A percentile compares a stretch with the other conserved stretches of the same genome.
phyloP scores from a whole-genome alignment of 1,139 yeast genomes.

The Hemisphaericaspora xylofermentans region DNA sequence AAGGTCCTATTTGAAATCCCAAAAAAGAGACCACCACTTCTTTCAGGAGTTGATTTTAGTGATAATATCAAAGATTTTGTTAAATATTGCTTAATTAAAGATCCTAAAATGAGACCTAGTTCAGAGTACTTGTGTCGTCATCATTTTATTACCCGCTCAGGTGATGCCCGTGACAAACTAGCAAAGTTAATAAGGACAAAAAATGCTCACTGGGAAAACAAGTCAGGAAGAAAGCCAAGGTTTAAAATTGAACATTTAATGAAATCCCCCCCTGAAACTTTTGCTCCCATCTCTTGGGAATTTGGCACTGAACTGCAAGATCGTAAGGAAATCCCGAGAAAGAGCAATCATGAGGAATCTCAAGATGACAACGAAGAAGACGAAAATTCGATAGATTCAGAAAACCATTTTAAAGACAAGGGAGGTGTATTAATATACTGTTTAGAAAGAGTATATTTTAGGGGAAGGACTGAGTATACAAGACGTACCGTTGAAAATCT shows the following conservation, averaged over 20 bases:
- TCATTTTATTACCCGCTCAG: conserved; percentile 37
- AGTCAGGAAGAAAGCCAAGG: conserved; percentile 11
- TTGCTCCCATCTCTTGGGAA: conserved; percentile 3
- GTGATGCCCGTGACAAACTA: conserved; percentile 7
- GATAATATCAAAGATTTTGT: conserved; percentile 61
- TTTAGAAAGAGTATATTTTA: conserved; percentile 38
- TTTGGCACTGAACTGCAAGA: conserved; percentile 1
- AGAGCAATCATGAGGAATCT: neutral
- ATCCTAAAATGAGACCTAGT: conserved; percentile 54
- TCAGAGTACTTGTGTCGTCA: conserved; percentile 46
- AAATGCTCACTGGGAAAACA: conserved; percentile 7
- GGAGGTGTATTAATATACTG: conserved; percentile 21
- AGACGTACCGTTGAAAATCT: conserved; percentile 42
- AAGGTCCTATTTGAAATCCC: conserved; percentile 75
- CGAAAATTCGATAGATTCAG: neutral
- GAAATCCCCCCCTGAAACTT: neutral
- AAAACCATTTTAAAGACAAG: conserved; percentile 3
- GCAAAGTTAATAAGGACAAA: conserved; percentile 10
- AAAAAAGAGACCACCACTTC: conserved; percentile 60
- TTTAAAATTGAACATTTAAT: conserved; percentile 5
- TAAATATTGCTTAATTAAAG: conserved; percentile 55
- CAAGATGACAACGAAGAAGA: conserved; percentile 1
- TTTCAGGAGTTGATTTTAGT: conserved; percentile 46
- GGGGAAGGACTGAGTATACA: conserved; percentile 52
- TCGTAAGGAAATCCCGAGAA: neutral